phyloP scores from a whole-genome alignment of 768 basidiomycete species.

The Hysterangium stoloniferum region DNA sequence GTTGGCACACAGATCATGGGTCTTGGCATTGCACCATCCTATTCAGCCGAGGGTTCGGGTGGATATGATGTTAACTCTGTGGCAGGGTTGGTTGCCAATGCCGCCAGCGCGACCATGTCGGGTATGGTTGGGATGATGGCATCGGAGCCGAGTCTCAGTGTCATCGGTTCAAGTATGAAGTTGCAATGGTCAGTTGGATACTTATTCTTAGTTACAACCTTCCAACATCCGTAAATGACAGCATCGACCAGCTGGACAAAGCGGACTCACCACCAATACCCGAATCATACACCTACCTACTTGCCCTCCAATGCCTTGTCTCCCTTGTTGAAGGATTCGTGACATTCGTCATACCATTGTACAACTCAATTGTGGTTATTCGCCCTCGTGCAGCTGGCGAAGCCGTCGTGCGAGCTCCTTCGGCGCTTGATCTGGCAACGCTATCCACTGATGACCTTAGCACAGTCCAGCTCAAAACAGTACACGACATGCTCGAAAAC shows the following conservation, averaged over 20 bases:
- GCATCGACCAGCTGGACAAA: constrained; percentile 98
- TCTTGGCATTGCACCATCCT: constrained; percentile 45
- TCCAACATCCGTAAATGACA: constrained; percentile 28
- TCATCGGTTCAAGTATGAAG: constrained; percentile 76
- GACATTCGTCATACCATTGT: constrained; percentile 65
- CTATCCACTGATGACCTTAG: constrained; percentile 46
- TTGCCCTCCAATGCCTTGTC: constrained; percentile 82
- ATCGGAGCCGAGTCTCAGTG: constrained; percentile 57
- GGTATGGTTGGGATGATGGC: constrained; percentile 85
- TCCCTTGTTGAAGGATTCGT: constrained; percentile 84
- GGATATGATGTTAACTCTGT: constrained; percentile 59
- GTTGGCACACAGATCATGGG: constrained; percentile 76
- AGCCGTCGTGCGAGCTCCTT: constrained; percentile 60
- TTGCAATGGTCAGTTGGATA: constrained; percentile 66
- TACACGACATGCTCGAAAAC: constrained; percentile 72
- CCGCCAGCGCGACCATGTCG: constrained; percentile 75
- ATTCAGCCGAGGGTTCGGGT: constrained; percentile 28
- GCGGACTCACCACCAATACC: constrained; percentile 91
- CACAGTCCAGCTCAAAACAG: constrained; percentile 51
- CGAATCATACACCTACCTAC: constrained; percentile 87
- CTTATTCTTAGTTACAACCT: constrained; percentile 2
- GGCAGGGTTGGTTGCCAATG: constrained; percentile 77
- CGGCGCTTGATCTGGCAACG: constrained; percentile 55
- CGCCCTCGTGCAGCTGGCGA: constrained; percentile 55
- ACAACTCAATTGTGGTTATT: constrained; percentile 53